Percentiles rank a stretch among this genome's conserved stretches.
Conservation (phyloP, 352 stramenopile species). For the Phytophthora kernoviae region DNA sequence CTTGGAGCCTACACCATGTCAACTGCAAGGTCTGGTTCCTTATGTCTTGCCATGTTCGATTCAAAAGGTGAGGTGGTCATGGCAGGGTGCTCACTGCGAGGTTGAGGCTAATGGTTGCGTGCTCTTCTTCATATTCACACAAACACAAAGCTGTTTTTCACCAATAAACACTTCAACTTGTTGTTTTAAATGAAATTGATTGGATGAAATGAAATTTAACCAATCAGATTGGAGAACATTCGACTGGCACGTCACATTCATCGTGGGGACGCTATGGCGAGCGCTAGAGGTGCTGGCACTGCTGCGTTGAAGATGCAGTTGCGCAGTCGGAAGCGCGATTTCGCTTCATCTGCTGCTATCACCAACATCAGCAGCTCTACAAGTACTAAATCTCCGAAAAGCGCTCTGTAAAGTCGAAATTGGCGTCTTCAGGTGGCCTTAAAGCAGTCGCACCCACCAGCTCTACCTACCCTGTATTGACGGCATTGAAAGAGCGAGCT, state of each 20-base stretch:
- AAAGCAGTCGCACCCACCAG: conserved; percentile 4
- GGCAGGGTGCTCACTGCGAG: too few species aligned
- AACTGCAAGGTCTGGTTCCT: too few species aligned
- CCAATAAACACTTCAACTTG: too few species aligned
- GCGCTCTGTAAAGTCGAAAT: conserved; percentile 10
- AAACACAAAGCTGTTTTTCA: too few species aligned
- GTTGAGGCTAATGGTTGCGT: too few species aligned
- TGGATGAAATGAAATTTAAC: background rate
- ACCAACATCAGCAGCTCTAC: background rate
- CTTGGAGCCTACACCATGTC: too few species aligned
- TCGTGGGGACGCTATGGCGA: conserved; percentile 12
- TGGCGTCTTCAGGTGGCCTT: conserved; percentile 6
- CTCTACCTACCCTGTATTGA: conserved; percentile 30
- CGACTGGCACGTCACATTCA: conserved; percentile 8
- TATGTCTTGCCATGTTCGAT: too few species aligned
- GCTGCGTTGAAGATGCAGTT: conserved; percentile 40
- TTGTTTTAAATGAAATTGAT: too few species aligned
- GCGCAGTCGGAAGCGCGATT: conserved; percentile 41
- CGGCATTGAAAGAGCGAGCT: conserved; percentile 31
- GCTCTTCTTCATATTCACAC: too few species aligned
- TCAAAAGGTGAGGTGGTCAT: too few species aligned
- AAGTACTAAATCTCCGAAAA: conserved; percentile 15
- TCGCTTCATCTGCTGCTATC: conserved; percentile 12
- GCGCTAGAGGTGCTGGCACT: conserved; percentile 9
- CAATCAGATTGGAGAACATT: background rate